Evolutionary conservation across 345 rosid genomes (phyloP), one percentile per base, ranked within the genome.

Genomic region (Syzygium aromaticum): DNA sequence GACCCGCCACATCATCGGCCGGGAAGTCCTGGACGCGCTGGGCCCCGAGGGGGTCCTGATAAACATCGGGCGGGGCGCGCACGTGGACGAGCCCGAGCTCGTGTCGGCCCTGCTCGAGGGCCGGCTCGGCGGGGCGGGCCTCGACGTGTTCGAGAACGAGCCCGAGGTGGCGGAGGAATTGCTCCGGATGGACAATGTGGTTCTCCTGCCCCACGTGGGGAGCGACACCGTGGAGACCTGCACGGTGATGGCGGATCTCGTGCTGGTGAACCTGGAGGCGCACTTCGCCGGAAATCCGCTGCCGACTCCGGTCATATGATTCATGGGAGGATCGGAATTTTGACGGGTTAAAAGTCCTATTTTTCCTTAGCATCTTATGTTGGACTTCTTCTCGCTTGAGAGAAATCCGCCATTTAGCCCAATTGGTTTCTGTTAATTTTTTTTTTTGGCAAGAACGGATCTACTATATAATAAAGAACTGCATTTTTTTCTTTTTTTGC

Each of bases 71-170:
- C 84, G 94, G 51, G 98, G 94, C 51, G 91, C 94, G 46, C 93
- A 90, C 33, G 89, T 95, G 33, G 92, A 95, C 88, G 94, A 95
- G 86, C 92, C 90, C 1, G 94, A 92, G 89, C 94, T 93, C 6
- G 94, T 94, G 40, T 92, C 94, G 61, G 96, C 98, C 52, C 86
- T 94, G 89, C 89, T 91, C 2, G 94, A 94, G 89, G 95, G 96
- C 46, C 90, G 94, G 86, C 86, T 94, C 38, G 93, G 92, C 28
- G 94, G 96, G 30, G 96, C 95, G 1, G 94, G 96, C 40, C 92
- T 95, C 4, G 95, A 93, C 86, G 96, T 93, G 11, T 94, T 86
- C 59, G 92, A 91, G 84, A 90, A 93, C 25, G 98, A 95, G 85
- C 96, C 94, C 33, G 88, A 91, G 14, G 94, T 89, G n/a, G 94